Conservation (phyloP, 768 basidiomycete species). For the Russula dissimulans region DNA sequence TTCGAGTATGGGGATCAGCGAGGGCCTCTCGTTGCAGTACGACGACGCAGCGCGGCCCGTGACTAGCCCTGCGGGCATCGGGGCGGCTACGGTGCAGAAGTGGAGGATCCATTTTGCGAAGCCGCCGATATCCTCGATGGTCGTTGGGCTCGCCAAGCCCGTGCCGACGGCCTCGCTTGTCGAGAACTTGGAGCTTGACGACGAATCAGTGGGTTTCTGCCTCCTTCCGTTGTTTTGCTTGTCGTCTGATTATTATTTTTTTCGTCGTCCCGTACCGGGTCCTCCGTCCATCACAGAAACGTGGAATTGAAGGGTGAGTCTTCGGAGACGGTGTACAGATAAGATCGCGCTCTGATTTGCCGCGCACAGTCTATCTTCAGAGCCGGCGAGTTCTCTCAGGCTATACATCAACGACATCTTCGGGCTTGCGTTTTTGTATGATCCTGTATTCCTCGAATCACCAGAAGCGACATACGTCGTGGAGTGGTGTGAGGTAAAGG, state of each 20-base stretch:
- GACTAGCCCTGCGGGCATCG: neutral
- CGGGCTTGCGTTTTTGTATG: conserved; percentile 41
- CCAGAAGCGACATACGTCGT: conserved; percentile 35
- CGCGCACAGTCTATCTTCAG: neutral
- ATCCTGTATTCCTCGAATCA: conserved; percentile 47
- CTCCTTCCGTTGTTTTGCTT: neutral
- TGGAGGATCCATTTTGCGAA: conserved; percentile 37
- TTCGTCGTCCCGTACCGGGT: neutral
- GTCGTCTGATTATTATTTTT: neutral
- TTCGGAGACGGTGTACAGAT: neutral
- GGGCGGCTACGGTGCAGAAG: conserved; percentile 16
- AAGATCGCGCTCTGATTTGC: neutral
- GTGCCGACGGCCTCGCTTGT: conserved; percentile 25
- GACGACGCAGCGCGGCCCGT: conserved; percentile 7
- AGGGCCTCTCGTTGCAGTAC: conserved; percentile 15
- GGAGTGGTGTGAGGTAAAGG: conserved; percentile 39
- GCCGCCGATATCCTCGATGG: conserved; percentile 30
- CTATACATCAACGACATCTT: conserved; percentile 34
- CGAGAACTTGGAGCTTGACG: conserved; percentile 28
- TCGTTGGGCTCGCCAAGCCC: conserved; percentile 24
- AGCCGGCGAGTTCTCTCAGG: conserved; percentile 25
- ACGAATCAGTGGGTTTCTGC: conserved; percentile 32
- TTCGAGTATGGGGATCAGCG: conserved; percentile 11
- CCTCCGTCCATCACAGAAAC: neutral
- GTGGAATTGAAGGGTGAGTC: conserved; percentile 25